phyloP scores from a whole-genome alignment of 2,329 filamentous ascomycete species.

The Pseudogymnoascus sp. region DNA sequence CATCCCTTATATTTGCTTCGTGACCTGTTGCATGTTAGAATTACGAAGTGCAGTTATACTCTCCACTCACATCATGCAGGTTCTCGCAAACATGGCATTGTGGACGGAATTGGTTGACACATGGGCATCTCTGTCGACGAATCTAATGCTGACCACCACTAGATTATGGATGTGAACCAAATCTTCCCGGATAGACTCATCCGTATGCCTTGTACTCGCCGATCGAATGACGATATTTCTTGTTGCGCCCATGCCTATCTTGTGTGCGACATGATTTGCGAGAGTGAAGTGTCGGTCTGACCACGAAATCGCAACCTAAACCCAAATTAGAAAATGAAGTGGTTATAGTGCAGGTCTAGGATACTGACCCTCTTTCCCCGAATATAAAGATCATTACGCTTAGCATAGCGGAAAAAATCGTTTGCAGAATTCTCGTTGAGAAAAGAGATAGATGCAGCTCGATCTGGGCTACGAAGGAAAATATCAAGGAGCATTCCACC shows the following conservation, averaged over 20 bases:
- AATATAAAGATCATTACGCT: constrained; percentile 59
- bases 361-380: constrained; percentile 55
- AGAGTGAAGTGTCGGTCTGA: constrained; percentile 62
- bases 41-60: constrained; percentile 13
- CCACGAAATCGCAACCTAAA: constrained; percentile 61
- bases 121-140: constrained; percentile 50
- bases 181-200: constrained; percentile 58
- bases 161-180: constrained; percentile 78
- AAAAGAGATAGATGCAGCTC: constrained; percentile 61
- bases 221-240: constrained; percentile 65
- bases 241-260: constrained; percentile 57
- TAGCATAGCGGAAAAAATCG: constrained; percentile 57
- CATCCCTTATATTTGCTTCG: constrained; percentile 58
- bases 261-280: constrained; percentile 52
- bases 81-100: constrained; percentile 65
- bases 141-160: constrained; percentile 56
- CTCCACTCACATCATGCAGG: constrained; percentile 60
- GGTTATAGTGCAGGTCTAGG: not conserved
- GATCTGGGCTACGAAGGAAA: constrained; percentile 51
- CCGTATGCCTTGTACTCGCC: constrained; percentile 50
- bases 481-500: constrained; percentile 66
- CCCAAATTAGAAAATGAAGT: not conserved
- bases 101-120: constrained; percentile 72
- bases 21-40: constrained; percentile 24
- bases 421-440: constrained; percentile 53